phyloP scores from a whole-genome alignment of 2,329 filamentous ascomycete genomes.

The Neopestalotiopsis sp. region DNA sequence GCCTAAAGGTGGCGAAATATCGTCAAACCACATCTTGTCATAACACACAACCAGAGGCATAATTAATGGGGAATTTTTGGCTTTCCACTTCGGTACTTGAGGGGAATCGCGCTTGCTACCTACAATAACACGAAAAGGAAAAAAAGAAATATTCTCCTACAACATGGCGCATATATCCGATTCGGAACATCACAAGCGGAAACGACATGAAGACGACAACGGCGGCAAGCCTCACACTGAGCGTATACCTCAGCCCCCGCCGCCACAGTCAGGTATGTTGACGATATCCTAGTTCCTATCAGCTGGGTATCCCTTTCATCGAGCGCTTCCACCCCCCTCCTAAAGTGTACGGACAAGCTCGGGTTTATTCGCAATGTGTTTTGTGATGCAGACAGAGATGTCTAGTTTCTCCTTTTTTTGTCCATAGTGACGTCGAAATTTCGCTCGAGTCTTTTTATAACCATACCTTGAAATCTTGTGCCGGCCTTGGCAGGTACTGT shows the following conservation, averaged over 20 bases:
- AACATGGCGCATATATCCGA: slow-evolving; percentile 47
- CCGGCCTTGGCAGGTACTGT: background rate
- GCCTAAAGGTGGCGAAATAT: slow-evolving; percentile 6
- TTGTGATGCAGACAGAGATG: background rate
- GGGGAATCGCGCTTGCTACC: background rate
- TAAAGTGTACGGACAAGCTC: background rate
- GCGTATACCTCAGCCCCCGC: slow-evolving; percentile 50
- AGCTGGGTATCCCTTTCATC: background rate
- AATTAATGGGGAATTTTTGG: background rate
- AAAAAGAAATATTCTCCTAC: background rate
- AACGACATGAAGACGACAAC: slow-evolving; percentile 50
- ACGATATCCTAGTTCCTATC: background rate
- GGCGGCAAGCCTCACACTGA: slow-evolving; percentile 44
- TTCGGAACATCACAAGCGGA: slow-evolving; percentile 52
- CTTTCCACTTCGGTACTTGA: background rate
- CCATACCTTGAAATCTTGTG: background rate
- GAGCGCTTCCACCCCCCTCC: background rate
- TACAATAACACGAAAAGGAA: background rate
- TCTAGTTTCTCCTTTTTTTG: too few species aligned
- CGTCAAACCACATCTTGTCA: background rate
- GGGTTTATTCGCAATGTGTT: background rate
- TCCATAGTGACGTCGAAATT: background rate
- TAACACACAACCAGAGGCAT: background rate
- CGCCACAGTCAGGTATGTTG: slow-evolving; percentile 52
- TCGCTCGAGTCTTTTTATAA: background rate